These are phyloP conservation scores for Sporothrix phasma DNA, from an alignment of 2,329 filamentous ascomycete species.

Conservation along the genomic window DNA sequence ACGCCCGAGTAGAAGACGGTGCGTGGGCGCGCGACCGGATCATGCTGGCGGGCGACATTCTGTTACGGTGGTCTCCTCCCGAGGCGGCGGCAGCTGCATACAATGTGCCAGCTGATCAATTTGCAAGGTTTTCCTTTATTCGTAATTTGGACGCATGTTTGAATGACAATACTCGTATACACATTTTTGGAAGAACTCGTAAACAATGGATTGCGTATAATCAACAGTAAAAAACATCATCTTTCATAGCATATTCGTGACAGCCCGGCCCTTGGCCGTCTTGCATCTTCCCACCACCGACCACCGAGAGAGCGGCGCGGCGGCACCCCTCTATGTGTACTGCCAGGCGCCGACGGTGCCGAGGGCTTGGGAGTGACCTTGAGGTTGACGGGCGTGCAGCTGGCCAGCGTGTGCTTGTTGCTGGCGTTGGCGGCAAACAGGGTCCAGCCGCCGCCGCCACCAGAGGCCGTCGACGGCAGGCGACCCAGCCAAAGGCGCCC, in stretches of 20 bases:
- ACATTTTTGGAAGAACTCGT: too few relatives aligned
- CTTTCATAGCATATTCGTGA: slow-evolving; percentile 18
- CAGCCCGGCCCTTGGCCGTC: slow-evolving; percentile 15
- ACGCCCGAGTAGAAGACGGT: slow-evolving; percentile 22
- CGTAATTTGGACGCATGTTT: too few relatives aligned
- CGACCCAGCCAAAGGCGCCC: slow-evolving; percentile 25
- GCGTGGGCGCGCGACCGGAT: slow-evolving; percentile 19
- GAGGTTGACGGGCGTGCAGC: slow-evolving; percentile 24
- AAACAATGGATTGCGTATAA: too few relatives aligned
- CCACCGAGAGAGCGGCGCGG: neutral
- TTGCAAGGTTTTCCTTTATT: too few relatives aligned
- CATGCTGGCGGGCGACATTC: too few relatives aligned
- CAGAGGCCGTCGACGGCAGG: slow-evolving; percentile 23
- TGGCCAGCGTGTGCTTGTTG: slow-evolving; percentile 19
- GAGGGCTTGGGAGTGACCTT: slow-evolving; percentile 21
- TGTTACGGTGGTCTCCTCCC: too few relatives aligned
- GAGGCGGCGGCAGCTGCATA: too few relatives aligned
- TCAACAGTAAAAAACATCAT: too few relatives aligned
- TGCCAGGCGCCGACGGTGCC: slow-evolving; percentile 24
- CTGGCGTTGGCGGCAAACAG: slow-evolving; percentile 23
- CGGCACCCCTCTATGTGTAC: slow-evolving; percentile 20
- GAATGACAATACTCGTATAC: too few relatives aligned
- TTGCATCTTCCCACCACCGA: neutral
- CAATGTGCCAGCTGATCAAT: too few relatives aligned
- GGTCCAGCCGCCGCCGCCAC: slow-evolving; percentile 21